Evolutionary conservation across 768 basidiomycete species (phyloP).

Genomic region (Scleroderma citrinum): DNA sequence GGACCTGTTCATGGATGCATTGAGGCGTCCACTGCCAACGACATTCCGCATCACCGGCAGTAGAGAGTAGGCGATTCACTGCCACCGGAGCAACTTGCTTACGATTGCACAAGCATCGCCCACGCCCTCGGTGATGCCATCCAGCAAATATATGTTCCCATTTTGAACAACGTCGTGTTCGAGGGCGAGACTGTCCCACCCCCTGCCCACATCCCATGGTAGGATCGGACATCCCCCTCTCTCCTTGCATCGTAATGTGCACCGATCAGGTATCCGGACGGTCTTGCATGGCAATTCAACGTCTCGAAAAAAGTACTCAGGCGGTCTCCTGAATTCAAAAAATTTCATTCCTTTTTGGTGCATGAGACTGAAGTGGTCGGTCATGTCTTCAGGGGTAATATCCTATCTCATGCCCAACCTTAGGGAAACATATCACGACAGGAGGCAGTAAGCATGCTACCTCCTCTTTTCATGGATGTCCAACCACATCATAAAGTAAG

Average conservation of each 20-base stretch:
- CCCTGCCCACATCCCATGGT: constrained; percentile 86
- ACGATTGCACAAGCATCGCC: constrained; percentile 42
- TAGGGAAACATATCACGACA: constrained; percentile 95
- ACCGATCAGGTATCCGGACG: constrained; percentile 79
- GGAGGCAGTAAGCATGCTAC: constrained; percentile 99
- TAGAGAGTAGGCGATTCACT: constrained; percentile 53
- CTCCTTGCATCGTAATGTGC: neutral
- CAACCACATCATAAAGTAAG: constrained; percentile 79
- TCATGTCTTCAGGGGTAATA: constrained; percentile 8
- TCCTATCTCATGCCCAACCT: neutral
- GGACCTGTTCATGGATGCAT: constrained; percentile 57
- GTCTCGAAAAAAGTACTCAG: constrained; percentile 84
- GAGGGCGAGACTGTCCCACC: constrained; percentile 73
- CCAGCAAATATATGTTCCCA: constrained; percentile 70
- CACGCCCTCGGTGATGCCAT: constrained; percentile 78
- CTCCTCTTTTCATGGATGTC: constrained; percentile 92
- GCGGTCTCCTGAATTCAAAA: constrained; percentile 85
- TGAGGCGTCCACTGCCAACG: constrained; percentile 77
- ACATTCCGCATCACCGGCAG: constrained; percentile 92
- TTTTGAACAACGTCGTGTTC: constrained; percentile 63
- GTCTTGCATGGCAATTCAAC: constrained; percentile 95
- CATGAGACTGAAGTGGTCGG: constrained; percentile 95
- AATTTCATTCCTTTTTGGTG: constrained; percentile 93
- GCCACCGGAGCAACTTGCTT: neutral
- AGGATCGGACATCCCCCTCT: constrained; percentile 7